Conservation (phyloP, 768 basidiomycete species). For the Mycena galericulata region DNA sequence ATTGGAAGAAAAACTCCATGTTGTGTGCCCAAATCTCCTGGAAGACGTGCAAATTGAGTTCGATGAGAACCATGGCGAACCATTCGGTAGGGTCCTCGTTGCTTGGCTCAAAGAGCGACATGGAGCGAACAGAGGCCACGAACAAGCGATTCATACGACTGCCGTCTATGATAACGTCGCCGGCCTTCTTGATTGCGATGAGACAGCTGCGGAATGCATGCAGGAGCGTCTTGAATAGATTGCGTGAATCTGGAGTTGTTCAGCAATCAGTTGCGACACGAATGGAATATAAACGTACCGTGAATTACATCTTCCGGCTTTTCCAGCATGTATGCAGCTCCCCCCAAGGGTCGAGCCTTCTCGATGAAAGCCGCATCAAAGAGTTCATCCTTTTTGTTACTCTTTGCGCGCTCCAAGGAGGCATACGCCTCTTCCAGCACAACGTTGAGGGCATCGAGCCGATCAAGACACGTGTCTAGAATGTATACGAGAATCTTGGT, state of each 20-base stretch:
- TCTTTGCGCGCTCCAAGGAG: constrained; percentile 62
- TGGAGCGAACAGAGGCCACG: constrained; percentile 84
- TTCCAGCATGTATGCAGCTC: constrained; percentile 82
- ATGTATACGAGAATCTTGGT: constrained; percentile 77
- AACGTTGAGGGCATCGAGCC: constrained; percentile 82
- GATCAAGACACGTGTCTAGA: constrained; percentile 86
- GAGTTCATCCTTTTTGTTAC: constrained; percentile 50
- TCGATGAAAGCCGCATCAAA: constrained; percentile 81
- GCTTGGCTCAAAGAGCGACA: constrained; percentile 82
- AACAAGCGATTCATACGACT: constrained; percentile 90
- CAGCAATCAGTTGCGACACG: constrained; percentile 13
- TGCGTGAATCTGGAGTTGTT: constrained; percentile 75
- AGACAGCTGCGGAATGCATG: constrained; percentile 90
- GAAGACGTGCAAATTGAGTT: constrained; percentile 92
- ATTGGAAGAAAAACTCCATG: constrained; percentile 91
- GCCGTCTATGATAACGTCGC: constrained; percentile 84
- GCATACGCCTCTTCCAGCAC: constrained; percentile 68
- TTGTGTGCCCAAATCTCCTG: constrained; percentile 97
- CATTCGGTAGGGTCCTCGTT: constrained; percentile 87
- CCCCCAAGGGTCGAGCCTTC: constrained; percentile 84
- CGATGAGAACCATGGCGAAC: constrained; percentile 80
- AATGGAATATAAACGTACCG: constrained; percentile 59
- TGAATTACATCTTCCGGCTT: constrained; percentile 85
- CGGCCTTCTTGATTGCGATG: constrained; percentile 74
- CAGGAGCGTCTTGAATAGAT: constrained; percentile 88